Percentiles rank a stretch among this genome's conserved stretches.
These are phyloP conservation scores for Phytophthora hybrid DNA, from an alignment of 352 stramenopile species.

Conservation along the genomic window DNA sequence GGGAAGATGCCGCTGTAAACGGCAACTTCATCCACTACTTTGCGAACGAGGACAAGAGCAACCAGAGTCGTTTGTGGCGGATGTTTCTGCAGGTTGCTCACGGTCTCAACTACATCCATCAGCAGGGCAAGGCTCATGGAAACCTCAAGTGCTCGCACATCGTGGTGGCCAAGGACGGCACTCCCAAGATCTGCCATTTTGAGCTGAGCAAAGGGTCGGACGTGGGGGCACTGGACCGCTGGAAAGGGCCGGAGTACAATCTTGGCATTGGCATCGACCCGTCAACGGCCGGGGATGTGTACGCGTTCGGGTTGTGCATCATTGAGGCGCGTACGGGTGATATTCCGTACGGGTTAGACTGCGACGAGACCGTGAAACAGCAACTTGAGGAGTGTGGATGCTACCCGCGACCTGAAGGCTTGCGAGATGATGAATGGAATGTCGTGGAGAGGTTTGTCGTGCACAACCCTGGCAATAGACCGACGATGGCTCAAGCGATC, in stretches of 20 bases:
- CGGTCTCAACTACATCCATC: constrained; percentile 32
- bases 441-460: constrained; percentile 30
- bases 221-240: constrained; percentile 22
- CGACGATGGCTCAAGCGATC: constrained; percentile 27
- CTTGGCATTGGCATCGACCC: constrained; percentile 18
- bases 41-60: background rate
- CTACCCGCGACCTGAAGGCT: constrained; percentile 28
- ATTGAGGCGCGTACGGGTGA: constrained; percentile 32
- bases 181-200: constrained; percentile 34
- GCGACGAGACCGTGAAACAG: constrained; percentile 21
- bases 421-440: constrained; percentile 38
- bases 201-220: constrained; percentile 22
- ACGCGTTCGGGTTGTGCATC: constrained; percentile 37
- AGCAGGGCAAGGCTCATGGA: constrained; percentile 21
- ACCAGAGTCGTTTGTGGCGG: constrained; percentile 30
- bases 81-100: constrained; percentile 34
- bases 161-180: constrained; percentile 19
- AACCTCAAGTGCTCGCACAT: constrained; percentile 39
- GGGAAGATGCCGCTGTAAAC: constrained; percentile 23
- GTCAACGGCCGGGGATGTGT: constrained; percentile 33
- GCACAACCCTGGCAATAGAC: constrained; percentile 24
- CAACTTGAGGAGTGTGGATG: constrained; percentile 13
- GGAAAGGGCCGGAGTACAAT: constrained; percentile 38
- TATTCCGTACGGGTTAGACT: constrained; percentile 28
- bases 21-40: constrained; percentile 39